These are phyloP conservation scores for Tuber brumale DNA, from an alignment of 495 filamentous ascomycete species.

Conservation along the genomic window DNA sequence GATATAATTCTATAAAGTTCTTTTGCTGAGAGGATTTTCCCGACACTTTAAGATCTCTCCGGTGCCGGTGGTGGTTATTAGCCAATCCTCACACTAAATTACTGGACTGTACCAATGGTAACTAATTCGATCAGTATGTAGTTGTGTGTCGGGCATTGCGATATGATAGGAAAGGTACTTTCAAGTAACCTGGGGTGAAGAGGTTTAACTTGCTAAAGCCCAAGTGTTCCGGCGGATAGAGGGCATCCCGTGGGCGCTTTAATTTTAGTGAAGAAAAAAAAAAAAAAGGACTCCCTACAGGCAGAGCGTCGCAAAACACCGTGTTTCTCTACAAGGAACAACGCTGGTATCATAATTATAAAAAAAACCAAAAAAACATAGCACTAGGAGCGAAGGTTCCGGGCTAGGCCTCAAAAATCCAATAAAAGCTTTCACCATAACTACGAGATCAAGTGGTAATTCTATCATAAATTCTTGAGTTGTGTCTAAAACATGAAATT, in stretches of 20 bases:
- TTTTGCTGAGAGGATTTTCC: too few relatives aligned
- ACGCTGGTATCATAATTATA: neutral
- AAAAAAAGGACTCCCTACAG: neutral
- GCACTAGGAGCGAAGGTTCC: too few relatives aligned
- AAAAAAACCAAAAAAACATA: too few relatives aligned
- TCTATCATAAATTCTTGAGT: neutral
- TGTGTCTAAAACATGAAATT: neutral
- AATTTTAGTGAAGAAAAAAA: neutral
- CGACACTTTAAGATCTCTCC: too few relatives aligned
- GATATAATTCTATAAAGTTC: too few relatives aligned
- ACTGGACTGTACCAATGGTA: too few relatives aligned
- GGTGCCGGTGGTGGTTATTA: too few relatives aligned
- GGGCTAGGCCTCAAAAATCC: neutral
- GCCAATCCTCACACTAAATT: too few relatives aligned
- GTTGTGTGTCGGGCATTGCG: too few relatives aligned
- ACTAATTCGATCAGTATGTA: too few relatives aligned
- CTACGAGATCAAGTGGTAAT: neutral
- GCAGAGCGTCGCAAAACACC: neutral
- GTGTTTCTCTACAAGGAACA: neutral
- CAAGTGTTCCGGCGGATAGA: neutral
- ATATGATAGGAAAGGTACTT: neutral
- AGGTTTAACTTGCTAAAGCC: neutral
- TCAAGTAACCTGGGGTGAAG: neutral
- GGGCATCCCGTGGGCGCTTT: too few relatives aligned
- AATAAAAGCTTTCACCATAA: neutral